Base-by-base conservation (phyloP, 2,329 filamentous ascomycete genomes). In the Keithomyces neogunnii region DNA sequence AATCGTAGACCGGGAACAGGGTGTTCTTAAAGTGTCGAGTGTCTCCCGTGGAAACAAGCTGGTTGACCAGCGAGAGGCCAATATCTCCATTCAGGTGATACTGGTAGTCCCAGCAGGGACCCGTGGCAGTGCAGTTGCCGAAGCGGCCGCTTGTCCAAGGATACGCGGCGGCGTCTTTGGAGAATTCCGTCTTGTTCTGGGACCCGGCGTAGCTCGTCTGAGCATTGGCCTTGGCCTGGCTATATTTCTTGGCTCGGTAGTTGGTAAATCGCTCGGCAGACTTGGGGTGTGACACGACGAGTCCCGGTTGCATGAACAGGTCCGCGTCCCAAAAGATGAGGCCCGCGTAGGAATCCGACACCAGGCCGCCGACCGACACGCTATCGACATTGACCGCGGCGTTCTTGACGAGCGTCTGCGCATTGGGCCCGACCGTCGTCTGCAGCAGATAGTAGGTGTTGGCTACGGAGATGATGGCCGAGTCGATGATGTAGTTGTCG, bases 81-180 rank as follows among this genome's bases (percentile, higher is more conserved):
- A 87, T 85, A 53, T 87, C 84, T 3, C 82, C 83, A 57, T 86
- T 86, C 44, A 87, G 58, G 59, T 87, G 84, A 56, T 87, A 88
- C 60, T 88, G 75, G 58, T 87, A 87, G 62, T 86, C 83, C 61
- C 81, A 84, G 64, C 84, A 87, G 4, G 77, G 73, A 1, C 77
- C 77, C 3, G 76, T 77, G 3, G 70, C 75, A 0, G 84, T 61
- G 57, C 84, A 87, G 59, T 87, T 86, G 3, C 84, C 84, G 58
- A 73, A 82, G 2, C 84, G 71, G 6, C 78, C 82, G 57, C 78
- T 82, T 0, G 82, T 86, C 84, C 84, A 88, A 1, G 84, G 76
- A 59, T 78, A 88, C 1, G 82, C 75, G 19, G 58, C 57, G 4
- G 78, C 83, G 54, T 74, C 63, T 50, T 81, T 84, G 62, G 85